Percentiles rank a stretch among this genome's conserved stretches.
These are phyloP conservation scores for Apiospora sp. DNA, from an alignment of 2,329 filamentous ascomycete genomes.

Conservation along the genomic window DNA sequence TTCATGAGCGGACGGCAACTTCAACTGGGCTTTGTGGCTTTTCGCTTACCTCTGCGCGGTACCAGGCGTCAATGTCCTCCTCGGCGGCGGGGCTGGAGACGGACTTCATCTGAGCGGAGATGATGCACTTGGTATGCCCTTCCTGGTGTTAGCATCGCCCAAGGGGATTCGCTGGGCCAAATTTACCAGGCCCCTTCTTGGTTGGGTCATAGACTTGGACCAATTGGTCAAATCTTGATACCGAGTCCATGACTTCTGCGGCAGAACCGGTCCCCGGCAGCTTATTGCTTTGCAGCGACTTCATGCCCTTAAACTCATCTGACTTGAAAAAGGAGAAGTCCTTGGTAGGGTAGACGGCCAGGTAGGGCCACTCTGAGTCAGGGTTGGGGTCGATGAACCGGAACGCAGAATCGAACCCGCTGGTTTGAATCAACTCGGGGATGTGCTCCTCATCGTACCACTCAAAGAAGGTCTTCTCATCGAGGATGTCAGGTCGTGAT, in stretches of 20 bases:
- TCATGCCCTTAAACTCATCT: constrained; percentile 45
- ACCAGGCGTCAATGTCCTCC: constrained; percentile 36
- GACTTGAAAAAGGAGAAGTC: constrained; percentile 45
- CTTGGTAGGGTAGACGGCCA: constrained; percentile 47
- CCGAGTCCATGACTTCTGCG: constrained; percentile 36
- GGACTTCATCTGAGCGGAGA: constrained; percentile 30
- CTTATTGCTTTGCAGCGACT: constrained; percentile 40
- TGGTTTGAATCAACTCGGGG: constrained; percentile 44
- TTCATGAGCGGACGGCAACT: background rate
- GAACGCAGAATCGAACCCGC: constrained; percentile 43
- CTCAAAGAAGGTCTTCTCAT: constrained; percentile 41
- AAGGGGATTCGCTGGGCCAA: background rate
- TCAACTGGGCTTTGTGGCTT: background rate
- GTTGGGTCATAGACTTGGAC: constrained; percentile 35
- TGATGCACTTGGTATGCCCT: constrained; percentile 33
- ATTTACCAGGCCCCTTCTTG: constrained; percentile 33
- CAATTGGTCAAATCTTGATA: constrained; percentile 35
- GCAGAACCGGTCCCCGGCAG: constrained; percentile 34
- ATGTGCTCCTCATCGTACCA: constrained; percentile 52
- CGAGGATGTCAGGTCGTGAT: constrained; percentile 36
- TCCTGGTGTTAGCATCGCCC: constrained; percentile 10
- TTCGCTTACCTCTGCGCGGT: constrained; percentile 33
- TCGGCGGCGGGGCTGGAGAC: constrained; percentile 26
- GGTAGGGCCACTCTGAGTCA: constrained; percentile 41
- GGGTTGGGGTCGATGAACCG: constrained; percentile 43